A percentile compares a stretch with the other conserved stretches of the same genome.
Conservation (phyloP, 345 rosid genomes). For the Capsella bursapastoris region DNA sequence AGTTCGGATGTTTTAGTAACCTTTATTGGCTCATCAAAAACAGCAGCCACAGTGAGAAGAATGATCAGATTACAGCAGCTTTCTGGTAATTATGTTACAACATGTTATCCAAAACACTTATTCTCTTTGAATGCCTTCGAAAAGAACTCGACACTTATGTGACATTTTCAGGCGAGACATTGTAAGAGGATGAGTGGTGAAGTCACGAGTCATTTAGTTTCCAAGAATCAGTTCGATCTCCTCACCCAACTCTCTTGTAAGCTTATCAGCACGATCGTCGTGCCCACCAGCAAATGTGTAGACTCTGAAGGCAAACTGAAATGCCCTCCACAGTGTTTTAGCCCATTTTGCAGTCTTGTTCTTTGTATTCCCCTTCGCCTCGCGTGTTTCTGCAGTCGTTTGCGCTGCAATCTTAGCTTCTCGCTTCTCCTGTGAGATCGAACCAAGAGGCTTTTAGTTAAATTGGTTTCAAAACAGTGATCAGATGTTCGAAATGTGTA, state of each 20-base stretch:
- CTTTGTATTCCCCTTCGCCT: conserved; percentile 39
- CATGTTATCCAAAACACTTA: conserved; percentile 25
- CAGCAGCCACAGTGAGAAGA: conserved; percentile 5
- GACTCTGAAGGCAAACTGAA: conserved; percentile 77
- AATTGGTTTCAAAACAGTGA: conserved; percentile 5
- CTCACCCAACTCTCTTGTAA: conserved; percentile 70
- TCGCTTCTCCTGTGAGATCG: conserved; percentile 62
- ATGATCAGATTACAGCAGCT: conserved; percentile 19
- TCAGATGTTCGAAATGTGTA: conserved; percentile 1
- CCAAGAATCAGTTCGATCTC: conserved; percentile 62
- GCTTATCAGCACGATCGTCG: conserved; percentile 79
- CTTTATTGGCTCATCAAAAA: not conserved
- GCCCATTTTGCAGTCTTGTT: conserved; percentile 34
- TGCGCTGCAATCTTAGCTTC: conserved; percentile 51
- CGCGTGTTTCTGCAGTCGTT: conserved; percentile 10
- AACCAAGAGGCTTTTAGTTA: conserved; percentile 19
- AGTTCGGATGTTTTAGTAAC: too few relatives aligned
- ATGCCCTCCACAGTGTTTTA: conserved; percentile 79
- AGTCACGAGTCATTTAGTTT: conserved; percentile 35
- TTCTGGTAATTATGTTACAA: conserved; percentile 35
- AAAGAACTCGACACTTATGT: not conserved
- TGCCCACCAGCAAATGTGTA: conserved; percentile 88
- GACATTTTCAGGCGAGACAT: conserved; percentile 27
- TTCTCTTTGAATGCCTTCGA: not conserved
- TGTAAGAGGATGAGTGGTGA: conserved; percentile 4